Percentiles rank a stretch among this genome's conserved stretches.
Evolutionary conservation across 2,329 filamentous ascomycete species (phyloP).

Genomic region (Penicillium sp.): DNA sequence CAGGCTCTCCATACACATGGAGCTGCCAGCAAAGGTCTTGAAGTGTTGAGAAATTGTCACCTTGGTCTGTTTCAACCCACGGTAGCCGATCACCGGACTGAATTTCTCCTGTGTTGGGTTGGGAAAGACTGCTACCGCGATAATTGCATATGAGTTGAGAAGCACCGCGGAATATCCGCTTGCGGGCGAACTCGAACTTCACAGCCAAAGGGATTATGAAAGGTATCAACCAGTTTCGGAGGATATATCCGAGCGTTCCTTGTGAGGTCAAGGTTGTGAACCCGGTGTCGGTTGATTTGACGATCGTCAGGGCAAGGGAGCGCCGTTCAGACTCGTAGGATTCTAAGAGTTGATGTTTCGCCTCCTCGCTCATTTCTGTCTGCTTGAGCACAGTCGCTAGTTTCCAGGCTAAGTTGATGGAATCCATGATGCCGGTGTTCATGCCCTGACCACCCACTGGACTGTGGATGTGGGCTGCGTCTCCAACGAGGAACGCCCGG

Average conservation of each 20-base stretch:
- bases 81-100: conserved; percentile 52
- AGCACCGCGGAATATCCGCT: conserved; percentile 35
- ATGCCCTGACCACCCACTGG: conserved; percentile 60
- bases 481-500: conserved; percentile 57
- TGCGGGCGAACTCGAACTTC: conserved; percentile 20
- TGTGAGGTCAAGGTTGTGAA: conserved; percentile 44
- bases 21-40: conserved; percentile 31
- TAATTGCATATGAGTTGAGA: conserved; percentile 50
- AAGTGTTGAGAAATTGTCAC: conserved; percentile 31
- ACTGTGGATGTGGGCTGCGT: conserved; percentile 59
- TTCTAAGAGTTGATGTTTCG: conserved; percentile 45
- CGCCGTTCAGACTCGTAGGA: conserved; percentile 53
- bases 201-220: conserved; percentile 31
- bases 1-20: conserved; percentile 30
- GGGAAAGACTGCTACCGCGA: conserved; percentile 38
- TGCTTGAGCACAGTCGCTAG: conserved; percentile 48
- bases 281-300: conserved; percentile 44
- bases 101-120: conserved; percentile 34
- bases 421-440: conserved; percentile 59
- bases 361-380: conserved; percentile 26
- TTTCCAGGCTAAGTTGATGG: conserved; percentile 59
- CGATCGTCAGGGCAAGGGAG: conserved; percentile 48
- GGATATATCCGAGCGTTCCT: conserved; percentile 43
- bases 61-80: conserved; percentile 25
- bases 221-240: conserved; percentile 44